Conservation (phyloP, 108 stramenopile species). For the Nannochloropsis salina region DNA sequence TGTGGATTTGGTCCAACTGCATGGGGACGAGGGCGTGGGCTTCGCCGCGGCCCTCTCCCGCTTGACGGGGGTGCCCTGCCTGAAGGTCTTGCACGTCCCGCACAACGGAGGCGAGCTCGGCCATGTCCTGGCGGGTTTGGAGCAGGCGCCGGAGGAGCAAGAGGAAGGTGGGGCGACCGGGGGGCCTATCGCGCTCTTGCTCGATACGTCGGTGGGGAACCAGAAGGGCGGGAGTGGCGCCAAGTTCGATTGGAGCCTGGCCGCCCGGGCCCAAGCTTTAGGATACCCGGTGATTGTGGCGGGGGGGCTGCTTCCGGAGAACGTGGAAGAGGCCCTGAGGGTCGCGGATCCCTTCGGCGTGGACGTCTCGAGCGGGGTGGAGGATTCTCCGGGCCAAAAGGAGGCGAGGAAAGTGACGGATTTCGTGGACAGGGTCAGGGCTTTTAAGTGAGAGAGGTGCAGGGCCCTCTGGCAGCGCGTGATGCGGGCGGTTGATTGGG, state of each 20-base stretch:
- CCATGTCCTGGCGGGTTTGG: conserved; percentile 51
- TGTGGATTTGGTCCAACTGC: conserved; percentile 91
- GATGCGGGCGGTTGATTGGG: too few species aligned
- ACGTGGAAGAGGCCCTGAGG: conserved; percentile 67
- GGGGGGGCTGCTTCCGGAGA: conserved; percentile 81
- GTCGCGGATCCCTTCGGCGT: conserved; percentile 76
- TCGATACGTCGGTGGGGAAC: conserved; percentile 88
- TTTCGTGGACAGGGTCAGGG: conserved; percentile 68
- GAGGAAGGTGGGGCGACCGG: conserved; percentile 62
- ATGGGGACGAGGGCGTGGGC: conserved; percentile 79
- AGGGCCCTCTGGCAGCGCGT: too few species aligned
- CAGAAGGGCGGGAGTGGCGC: conserved; percentile 77
- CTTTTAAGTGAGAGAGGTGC: not conserved
- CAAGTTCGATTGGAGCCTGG: conserved; percentile 86
- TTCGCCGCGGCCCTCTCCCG: conserved; percentile 50
- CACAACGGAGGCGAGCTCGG: conserved; percentile 55
- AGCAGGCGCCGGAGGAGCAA: conserved; percentile 60
- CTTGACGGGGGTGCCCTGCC: conserved; percentile 69
- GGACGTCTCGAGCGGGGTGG: conserved; percentile 89
- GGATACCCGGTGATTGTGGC: conserved; percentile 92
- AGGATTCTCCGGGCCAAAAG: conserved; percentile 72
- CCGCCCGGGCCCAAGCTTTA: conserved; percentile 42
- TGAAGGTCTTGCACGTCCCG: conserved; percentile 84
- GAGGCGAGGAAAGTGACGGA: conserved; percentile 67
- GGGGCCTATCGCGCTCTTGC: conserved; percentile 63